Conservation (phyloP, 2,329 filamentous ascomycete species). For the Exserohilum turcica region DNA sequence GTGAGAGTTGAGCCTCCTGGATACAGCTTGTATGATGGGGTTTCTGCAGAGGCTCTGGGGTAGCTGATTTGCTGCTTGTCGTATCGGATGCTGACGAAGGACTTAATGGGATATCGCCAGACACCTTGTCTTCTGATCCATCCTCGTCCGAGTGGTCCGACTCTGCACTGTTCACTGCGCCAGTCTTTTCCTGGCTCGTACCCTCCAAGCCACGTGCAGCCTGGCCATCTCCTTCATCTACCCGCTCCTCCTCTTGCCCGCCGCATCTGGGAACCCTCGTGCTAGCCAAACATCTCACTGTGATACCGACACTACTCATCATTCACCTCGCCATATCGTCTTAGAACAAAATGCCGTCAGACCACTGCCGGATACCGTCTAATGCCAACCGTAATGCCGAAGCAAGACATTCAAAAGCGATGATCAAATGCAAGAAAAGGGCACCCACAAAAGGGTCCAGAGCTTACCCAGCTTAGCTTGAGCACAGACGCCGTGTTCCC, state of each 20-base stretch:
- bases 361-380: neutral
- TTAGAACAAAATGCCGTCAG: neutral
- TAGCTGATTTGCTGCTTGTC: neutral
- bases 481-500: slow-evolving; percentile 29
- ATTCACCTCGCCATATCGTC: slow-evolving; percentile 7
- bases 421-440: neutral
- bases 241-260: slow-evolving; percentile 1
- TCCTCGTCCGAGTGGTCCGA: neutral
- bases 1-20: slow-evolving; percentile 40
- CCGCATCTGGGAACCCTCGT: slow-evolving; percentile 13
- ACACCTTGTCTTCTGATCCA: neutral
- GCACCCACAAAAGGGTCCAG: too few species aligned
- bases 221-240: neutral
- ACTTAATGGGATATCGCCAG: neutral
- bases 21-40: slow-evolving; percentile 31
- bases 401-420: neutral
- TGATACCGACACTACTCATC: slow-evolving; percentile 24
- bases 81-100: slow-evolving; percentile 5
- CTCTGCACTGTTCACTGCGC: neutral
- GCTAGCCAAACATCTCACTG: slow-evolving; percentile 29
- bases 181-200: too few species aligned
- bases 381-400: neutral
- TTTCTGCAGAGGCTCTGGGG: neutral
- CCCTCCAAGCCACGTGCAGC: neutral
- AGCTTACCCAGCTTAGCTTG: slow-evolving; percentile 14